These are phyloP conservation scores for Solidago caesia DNA, from an alignment of 129 eudicot genomes.

Conservation along the genomic window DNA sequence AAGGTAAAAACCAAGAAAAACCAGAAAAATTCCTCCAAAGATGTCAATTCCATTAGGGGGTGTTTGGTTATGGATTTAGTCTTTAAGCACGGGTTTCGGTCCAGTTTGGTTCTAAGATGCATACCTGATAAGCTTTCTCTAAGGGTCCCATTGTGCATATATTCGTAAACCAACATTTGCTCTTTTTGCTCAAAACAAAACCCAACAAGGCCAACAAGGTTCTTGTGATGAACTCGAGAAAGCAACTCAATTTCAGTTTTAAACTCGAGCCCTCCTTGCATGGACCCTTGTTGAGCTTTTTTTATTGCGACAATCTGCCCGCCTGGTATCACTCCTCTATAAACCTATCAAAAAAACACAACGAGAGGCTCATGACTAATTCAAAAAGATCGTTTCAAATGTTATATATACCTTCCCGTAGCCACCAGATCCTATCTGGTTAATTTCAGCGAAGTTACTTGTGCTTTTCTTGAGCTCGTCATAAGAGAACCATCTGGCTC, in stretches of 20 bases:
- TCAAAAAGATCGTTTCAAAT: neutral
- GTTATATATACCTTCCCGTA: constrained; percentile 71
- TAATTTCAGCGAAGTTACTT: constrained; percentile 57
- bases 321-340: constrained; percentile 64
- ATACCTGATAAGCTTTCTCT: constrained; percentile 86
- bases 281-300: constrained; percentile 84
- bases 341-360: constrained; percentile 46
- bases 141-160: constrained; percentile 85
- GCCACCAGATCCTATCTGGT: constrained; percentile 93
- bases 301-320: constrained; percentile 83
- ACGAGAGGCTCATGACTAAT: neutral
- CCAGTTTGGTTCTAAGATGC: neutral
- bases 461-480: constrained; percentile 87
- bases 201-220: constrained; percentile 92
- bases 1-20: neutral
- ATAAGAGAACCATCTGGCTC: constrained; percentile 94
- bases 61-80: neutral
- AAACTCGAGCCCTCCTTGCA: constrained; percentile 92
- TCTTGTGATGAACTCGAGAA: constrained; percentile 96
- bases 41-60: too few species aligned
- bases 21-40: too few species aligned
- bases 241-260: constrained; percentile 96
- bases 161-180: constrained; percentile 94
- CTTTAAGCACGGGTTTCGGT: constrained; percentile 2
- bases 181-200: constrained; percentile 93